phyloP scores from a whole-genome alignment of 768 basidiomycete species.

The Pholiota molesta region DNA sequence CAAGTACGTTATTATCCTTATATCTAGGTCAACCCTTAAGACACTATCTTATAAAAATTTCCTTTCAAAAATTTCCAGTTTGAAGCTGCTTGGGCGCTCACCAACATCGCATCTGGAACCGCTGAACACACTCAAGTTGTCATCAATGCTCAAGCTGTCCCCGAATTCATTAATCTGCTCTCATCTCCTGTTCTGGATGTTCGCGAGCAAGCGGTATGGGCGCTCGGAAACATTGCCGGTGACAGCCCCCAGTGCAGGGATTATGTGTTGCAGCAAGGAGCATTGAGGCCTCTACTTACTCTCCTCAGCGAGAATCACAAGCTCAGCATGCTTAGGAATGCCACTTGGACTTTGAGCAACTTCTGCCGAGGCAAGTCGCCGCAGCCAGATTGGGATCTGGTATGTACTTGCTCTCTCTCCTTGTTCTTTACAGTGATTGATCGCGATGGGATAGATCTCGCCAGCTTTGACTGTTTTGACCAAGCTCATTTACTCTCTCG shows the following conservation, averaged over 20 bases:
- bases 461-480: slow-evolving; percentile 96
- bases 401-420: slow-evolving; percentile 37
- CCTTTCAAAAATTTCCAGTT: slow-evolving; percentile 53
- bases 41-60: slow-evolving; percentile 7
- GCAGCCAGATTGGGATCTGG: slow-evolving; percentile 97
- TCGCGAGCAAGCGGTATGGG: slow-evolving; percentile 99
- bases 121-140: slow-evolving; percentile 99
- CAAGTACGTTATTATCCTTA: slow-evolving; percentile 52
- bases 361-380: slow-evolving; percentile 98
- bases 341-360: slow-evolving; percentile 99
- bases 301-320: slow-evolving; percentile 97
- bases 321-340: slow-evolving; percentile 96
- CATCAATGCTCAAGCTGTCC: slow-evolving; percentile 92
- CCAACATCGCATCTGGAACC: slow-evolving; percentile 97
- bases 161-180: slow-evolving; percentile 95
- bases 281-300: slow-evolving; percentile 87
- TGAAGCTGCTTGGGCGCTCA: slow-evolving; percentile 97
- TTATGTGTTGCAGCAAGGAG: slow-evolving; percentile 92
- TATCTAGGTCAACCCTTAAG: slow-evolving; percentile 9
- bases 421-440: slow-evolving; percentile 13
- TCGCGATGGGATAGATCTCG: slow-evolving; percentile 70
- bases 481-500: slow-evolving; percentile 97
- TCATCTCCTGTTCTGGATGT: slow-evolving; percentile 96
- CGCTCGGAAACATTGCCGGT: slow-evolving; percentile 97
- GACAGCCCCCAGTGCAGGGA: slow-evolving; percentile 98